Conservation (phyloP, 495 filamentous ascomycete genomes). For the Aspergillus baeticus region DNA sequence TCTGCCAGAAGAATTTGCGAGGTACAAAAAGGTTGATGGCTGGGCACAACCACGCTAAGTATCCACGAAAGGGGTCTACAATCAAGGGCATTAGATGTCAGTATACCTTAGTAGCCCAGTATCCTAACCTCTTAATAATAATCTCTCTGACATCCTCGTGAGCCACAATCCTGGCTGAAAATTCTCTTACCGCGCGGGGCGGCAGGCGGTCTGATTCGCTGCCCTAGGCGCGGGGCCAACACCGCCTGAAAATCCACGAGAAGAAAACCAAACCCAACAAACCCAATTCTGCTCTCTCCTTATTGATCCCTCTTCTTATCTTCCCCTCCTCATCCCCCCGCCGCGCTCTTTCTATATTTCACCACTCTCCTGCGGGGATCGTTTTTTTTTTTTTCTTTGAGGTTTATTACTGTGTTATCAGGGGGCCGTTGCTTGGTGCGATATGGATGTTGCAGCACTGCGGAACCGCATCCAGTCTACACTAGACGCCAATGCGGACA, state of each 20-base stretch:
- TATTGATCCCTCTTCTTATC: constrained; percentile 19
- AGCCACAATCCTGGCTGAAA: constrained; percentile 7
- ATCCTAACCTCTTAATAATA: background rate
- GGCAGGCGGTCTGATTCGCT: constrained; percentile 44
- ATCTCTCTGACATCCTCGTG: background rate
- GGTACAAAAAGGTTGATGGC: background rate
- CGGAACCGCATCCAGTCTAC: constrained; percentile 86
- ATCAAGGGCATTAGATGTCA: too few species aligned
- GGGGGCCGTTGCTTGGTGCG: constrained; percentile 37
- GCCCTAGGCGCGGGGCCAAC: constrained; percentile 40
- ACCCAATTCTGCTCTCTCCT: constrained; percentile 18
- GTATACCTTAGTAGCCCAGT: background rate
- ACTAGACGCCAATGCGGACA: constrained; percentile 80
- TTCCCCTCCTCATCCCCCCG: constrained; percentile 9
- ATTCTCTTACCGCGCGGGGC: constrained; percentile 29
- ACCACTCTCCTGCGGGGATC: constrained; percentile 24
- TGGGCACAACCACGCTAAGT: background rate
- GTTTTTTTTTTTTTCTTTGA: constrained; percentile 16
- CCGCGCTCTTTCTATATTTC: constrained; percentile 15
- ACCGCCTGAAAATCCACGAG: constrained; percentile 40
- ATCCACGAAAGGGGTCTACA: background rate
- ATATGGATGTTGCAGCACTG: constrained; percentile 86
- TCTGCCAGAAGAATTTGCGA: constrained; percentile 17
- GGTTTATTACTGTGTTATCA: constrained; percentile 30
- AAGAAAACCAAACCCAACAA: constrained; percentile 29